Evolutionary conservation across 2,329 filamentous ascomycete species (phyloP), one percentile per base, ranked within the genome.

Genomic region (Colletotrichum camelliae): DNA sequence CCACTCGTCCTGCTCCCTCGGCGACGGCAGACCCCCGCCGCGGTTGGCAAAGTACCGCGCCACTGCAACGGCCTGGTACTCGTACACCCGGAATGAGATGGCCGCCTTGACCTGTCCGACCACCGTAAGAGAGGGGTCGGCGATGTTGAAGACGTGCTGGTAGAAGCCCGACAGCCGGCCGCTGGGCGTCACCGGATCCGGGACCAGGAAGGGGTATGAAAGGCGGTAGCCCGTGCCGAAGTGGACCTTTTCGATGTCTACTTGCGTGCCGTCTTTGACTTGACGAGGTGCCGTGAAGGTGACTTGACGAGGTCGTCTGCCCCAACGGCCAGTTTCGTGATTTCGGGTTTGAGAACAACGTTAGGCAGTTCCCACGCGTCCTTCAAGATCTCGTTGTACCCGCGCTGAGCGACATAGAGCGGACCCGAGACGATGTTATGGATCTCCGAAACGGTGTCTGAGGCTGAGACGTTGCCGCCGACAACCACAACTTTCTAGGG

Each of bases 171-270:
- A 80, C 4, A 85, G 78, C 3, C 83, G 78, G 4, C 71, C 71
- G 21, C 33, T 33, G 27, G 71, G 67, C 6, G 71, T 74, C 16
- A 74, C 71, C 2, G 67, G 71, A 5, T 78, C 86, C 0, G 85
- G 84, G 16, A 81, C 80, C 5, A 91, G 79, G 79, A 90, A 92
- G 0, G 89, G 90, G 1, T 92, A 80, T 2, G 88, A 89, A 86
- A 90, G 92, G 0, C 87, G 87, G 79, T 91, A 92, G 0, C 91
- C 91, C 0, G 91, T 93, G 7, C 89, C 91, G 74, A 92, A 91
- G 60, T 93, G 87, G 33, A 93, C 85, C 70, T 89, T 81, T 77
- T 93, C 90, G 16, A 92, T 86, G 9, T 86, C 80, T 1, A 89
- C 81, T 0, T 79, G 83, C 0, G 86, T 86, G 0, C 89, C 89